Evolutionary conservation across 352 stramenopile species (phyloP).

Genomic region (Phytophthora ramorum): DNA sequence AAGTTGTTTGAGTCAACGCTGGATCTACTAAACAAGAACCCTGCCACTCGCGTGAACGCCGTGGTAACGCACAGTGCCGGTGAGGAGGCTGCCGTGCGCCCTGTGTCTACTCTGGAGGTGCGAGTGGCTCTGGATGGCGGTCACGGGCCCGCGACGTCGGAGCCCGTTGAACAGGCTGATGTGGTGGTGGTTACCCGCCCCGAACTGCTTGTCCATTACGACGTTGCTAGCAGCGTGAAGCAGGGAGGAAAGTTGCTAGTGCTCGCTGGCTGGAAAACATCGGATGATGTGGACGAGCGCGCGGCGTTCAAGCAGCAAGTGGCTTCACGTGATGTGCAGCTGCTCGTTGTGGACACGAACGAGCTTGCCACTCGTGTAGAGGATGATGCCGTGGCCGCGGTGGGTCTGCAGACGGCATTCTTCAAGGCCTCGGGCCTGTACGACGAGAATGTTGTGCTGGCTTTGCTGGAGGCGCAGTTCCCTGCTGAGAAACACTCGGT

Average conservation of each 20-base stretch:
- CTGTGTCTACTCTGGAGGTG: slow-evolving; percentile 63
- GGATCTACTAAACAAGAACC: slow-evolving; percentile 67
- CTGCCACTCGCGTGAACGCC: slow-evolving; percentile 65
- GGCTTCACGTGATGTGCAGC: slow-evolving; percentile 51
- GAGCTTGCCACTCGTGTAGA: slow-evolving; percentile 65
- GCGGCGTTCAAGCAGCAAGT: slow-evolving; percentile 61
- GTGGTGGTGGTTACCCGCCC: slow-evolving; percentile 62
- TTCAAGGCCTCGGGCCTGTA: slow-evolving; percentile 65
- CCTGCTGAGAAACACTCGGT: slow-evolving; percentile 45
- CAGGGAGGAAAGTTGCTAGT: slow-evolving; percentile 62
- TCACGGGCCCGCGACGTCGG: slow-evolving; percentile 40
- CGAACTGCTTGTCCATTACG: slow-evolving; percentile 56
- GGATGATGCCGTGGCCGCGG: slow-evolving; percentile 53
- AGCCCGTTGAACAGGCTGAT: slow-evolving; percentile 63
- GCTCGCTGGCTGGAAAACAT: slow-evolving; percentile 65
- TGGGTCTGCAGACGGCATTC: slow-evolving; percentile 66
- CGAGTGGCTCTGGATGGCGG: slow-evolving; percentile 58
- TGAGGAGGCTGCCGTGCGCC: slow-evolving; percentile 24
- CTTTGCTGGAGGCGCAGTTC: slow-evolving; percentile 59
- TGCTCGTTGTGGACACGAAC: slow-evolving; percentile 61
- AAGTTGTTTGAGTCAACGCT: slow-evolving; percentile 52
- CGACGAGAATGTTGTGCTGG: slow-evolving; percentile 65
- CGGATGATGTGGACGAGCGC: slow-evolving; percentile 67
- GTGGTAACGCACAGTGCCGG: slow-evolving; percentile 63
- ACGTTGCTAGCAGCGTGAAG: slow-evolving; percentile 64